phyloP scores from a whole-genome alignment of 768 basidiomycete species.

The Rhizopogon vinicolor region DNA sequence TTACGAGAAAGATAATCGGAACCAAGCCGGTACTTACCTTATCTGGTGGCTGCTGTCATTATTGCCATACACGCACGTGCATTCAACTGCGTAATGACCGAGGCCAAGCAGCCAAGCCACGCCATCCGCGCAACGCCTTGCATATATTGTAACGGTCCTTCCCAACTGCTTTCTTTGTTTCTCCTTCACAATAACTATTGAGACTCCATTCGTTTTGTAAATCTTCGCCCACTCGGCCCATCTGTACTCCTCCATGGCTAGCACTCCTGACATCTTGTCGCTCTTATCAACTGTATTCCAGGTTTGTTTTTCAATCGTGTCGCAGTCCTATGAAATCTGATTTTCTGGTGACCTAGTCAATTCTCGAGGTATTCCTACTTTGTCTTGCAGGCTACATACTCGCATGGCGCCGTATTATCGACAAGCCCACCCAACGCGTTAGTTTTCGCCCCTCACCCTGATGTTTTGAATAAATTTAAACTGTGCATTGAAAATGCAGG shows the following conservation, averaged over 20 bases:
- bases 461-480: neutral
- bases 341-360: constrained; percentile 50
- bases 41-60: too few species aligned
- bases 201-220: neutral
- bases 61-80: too few species aligned
- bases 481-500: constrained; percentile 22
- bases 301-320: constrained; percentile 6
- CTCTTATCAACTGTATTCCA: constrained; percentile 26
- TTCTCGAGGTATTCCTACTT: constrained; percentile 82
- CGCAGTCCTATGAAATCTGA: neutral
- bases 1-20: too few species aligned
- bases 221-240: neutral
- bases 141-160: too few species aligned
- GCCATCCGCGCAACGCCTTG: too few species aligned
- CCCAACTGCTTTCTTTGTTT: too few species aligned
- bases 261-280: constrained; percentile 1
- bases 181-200: neutral
- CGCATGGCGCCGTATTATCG: constrained; percentile 74
- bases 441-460: constrained; percentile 8
- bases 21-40: too few species aligned
- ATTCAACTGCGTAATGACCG: too few species aligned
- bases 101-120: too few species aligned
- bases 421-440: constrained; percentile 88
- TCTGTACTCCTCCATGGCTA: neutral
- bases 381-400: constrained; percentile 83